Evolutionary conservation across 1,284 basidiomycete genomes (phyloP), one percentile per base, ranked within the genome.

Genomic region (Pisolithus thermaeus): DNA sequence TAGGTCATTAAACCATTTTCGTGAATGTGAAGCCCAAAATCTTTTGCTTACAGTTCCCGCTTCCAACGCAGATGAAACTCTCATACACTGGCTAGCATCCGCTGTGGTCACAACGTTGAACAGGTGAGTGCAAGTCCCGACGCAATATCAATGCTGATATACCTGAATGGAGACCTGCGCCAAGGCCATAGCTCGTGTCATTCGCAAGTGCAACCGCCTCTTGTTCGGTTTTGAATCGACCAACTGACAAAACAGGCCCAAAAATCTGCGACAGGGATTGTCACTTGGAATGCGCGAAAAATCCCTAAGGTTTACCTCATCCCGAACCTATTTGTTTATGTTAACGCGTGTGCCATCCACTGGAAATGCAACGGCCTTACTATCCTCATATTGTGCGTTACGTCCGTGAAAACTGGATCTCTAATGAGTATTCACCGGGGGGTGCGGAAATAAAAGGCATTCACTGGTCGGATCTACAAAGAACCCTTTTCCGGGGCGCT

Each of bases 151-250:
- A 30, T 47, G 1, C 46, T 42, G 40, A 69, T 80, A 56, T 65
- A 90, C 88, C 90, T 30, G 92, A 93, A 69, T 95, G 91, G 28
- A 96, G 71, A 12, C 89, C 92, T 3, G 93, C 92, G 18, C 87
- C 93, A 27, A 97, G 78, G 22, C 94, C 93, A 66, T 95, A 96
- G 42, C 73, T 77, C 1, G 90, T 93, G 61, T 87, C 80, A 65
- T 95, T 95, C 38, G 92, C 92, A 39, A 92, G 71, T 36, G 74
- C 62, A 58, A 96, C 80, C 1, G 80, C 90, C 61, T 92, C 86
- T 52, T 83, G 84, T 67, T 93, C 90, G 7, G 84, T 85, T 55
- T 78, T 78, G 72, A 96, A 96, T 54, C 73, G 80, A 39, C 84
- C 86, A 37, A 93, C 78, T 22, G 80, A 74, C 22, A 92, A 76